Evolutionary conservation across 1,284 basidiomycete genomes (phyloP).

Genomic region (Pseudozyma tsukubaensis): DNA sequence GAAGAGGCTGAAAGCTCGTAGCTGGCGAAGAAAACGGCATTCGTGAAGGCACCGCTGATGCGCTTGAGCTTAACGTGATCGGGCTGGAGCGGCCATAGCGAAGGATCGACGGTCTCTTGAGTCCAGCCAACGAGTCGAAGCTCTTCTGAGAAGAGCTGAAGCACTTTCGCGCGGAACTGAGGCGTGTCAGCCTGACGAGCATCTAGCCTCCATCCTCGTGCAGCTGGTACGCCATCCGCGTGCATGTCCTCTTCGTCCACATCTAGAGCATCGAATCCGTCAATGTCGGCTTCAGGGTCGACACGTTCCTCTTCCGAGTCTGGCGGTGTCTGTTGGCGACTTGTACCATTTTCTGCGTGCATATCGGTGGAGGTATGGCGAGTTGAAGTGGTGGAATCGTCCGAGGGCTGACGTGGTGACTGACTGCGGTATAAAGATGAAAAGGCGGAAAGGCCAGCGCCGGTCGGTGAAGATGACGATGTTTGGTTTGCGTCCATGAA

Average conservation of each 20-base stretch:
- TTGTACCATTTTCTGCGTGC: background rate
- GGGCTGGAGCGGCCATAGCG: conserved; percentile 47
- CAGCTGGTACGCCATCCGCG: conserved; percentile 65
- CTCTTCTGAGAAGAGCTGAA: conserved; percentile 55
- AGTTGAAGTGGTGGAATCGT: conserved; percentile 2
- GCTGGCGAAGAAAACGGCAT: conserved; percentile 67
- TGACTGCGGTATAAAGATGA: conserved; percentile 27
- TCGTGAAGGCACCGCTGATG: conserved; percentile 64
- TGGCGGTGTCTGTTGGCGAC: conserved; percentile 11
- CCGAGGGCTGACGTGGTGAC: conserved; percentile 21
- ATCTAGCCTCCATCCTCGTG: conserved; percentile 61
- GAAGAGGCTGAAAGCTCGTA: conserved; percentile 32
- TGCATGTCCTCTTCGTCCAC: conserved; percentile 68
- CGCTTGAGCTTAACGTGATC: conserved; percentile 54
- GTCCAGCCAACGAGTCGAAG: conserved; percentile 60
- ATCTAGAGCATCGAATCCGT: conserved; percentile 57
- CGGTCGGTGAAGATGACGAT: conserved; percentile 14
- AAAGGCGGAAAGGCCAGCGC: conserved; percentile 19
- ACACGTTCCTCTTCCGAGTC: conserved; percentile 27
- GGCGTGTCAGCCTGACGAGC: conserved; percentile 52
- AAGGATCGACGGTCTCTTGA: conserved; percentile 38
- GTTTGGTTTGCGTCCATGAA: conserved; percentile 10
- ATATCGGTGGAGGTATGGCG: conserved; percentile 5
- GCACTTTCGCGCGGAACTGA: conserved; percentile 52
- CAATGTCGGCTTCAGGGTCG: conserved; percentile 35